A percentile compares a stretch with the other conserved stretches of the same genome.
Conservation (phyloP, 2,329 filamentous ascomycete genomes). For the Neophaeococcomyces mojaviensis region DNA sequence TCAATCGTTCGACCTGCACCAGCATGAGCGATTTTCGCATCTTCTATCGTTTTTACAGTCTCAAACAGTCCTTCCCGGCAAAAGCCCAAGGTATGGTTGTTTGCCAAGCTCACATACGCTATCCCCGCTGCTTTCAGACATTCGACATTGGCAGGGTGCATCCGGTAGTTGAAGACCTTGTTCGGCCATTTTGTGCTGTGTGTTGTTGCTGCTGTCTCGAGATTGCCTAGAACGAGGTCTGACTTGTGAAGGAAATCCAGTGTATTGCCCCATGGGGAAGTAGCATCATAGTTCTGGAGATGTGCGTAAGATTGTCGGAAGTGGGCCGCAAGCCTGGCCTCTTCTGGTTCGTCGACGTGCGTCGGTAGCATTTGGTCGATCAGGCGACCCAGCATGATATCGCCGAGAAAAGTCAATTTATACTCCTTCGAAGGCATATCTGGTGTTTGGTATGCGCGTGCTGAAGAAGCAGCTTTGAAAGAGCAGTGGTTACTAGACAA, state of each 20-base stretch:
- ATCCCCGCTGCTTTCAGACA: constrained; percentile 27
- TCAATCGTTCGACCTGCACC: constrained; percentile 28
- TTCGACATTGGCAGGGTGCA: constrained; percentile 32
- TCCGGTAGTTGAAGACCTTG: constrained; percentile 36
- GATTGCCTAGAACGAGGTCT: constrained; percentile 33
- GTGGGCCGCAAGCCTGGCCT: constrained; percentile 22
- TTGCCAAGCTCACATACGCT: constrained; percentile 31
- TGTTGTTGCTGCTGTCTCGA: constrained; percentile 34
- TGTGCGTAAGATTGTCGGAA: constrained; percentile 15
- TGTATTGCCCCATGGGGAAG: constrained; percentile 31
- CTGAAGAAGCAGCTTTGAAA: too few relatives aligned
- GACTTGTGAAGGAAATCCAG: constrained; percentile 27
- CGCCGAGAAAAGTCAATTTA: constrained; percentile 30
- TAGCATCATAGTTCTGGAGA: constrained; percentile 22
- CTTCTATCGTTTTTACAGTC: constrained; percentile 26
- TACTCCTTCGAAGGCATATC: constrained; percentile 16
- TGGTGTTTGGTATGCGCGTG: not conserved
- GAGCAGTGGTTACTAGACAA: too few relatives aligned
- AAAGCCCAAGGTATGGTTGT: constrained; percentile 36
- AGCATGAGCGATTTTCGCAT: constrained; percentile 25
- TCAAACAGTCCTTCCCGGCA: constrained; percentile 29
- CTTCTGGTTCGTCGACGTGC: constrained; percentile 26
- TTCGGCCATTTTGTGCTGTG: constrained; percentile 28
- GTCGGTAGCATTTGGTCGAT: constrained; percentile 33
- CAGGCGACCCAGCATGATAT: constrained; percentile 37